Percentiles rank a stretch among this genome's conserved stretches.
Evolutionary conservation across 2,329 filamentous ascomycete genomes (phyloP).

Genomic region (Rhinocladiella similis): DNA sequence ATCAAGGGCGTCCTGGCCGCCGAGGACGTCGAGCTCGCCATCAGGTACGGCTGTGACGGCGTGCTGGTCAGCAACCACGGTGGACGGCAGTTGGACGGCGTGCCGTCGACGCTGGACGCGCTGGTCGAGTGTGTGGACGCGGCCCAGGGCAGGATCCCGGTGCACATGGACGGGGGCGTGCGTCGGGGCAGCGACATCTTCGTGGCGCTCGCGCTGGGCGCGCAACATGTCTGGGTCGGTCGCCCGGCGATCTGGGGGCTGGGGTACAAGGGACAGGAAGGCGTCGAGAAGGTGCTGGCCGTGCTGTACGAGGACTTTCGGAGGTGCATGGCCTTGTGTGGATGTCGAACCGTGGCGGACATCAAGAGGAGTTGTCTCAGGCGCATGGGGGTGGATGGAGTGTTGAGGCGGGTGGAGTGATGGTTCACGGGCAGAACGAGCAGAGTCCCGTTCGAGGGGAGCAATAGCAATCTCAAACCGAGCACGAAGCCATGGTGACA

Average conservation of each 20-base stretch:
- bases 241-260: slow-evolving; percentile 52
- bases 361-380: slow-evolving; percentile 34
- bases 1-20: slow-evolving; percentile 30
- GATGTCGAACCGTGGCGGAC: slow-evolving; percentile 29
- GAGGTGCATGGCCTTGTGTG: slow-evolving; percentile 30
- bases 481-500: too few species aligned
- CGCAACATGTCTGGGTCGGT: slow-evolving; percentile 51
- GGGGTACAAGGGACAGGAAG: slow-evolving; percentile 29
- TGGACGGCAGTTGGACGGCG: slow-evolving; percentile 42
- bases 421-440: too few species aligned
- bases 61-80: slow-evolving; percentile 41
- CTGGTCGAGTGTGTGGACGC: slow-evolving; percentile 29
- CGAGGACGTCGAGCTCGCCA: slow-evolving; percentile 38
- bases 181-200: slow-evolving; percentile 57
- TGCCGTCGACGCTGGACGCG: slow-evolving; percentile 39
- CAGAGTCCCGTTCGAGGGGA: too few species aligned
- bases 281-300: slow-evolving; percentile 29
- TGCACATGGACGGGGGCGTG: slow-evolving; percentile 58
- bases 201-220: slow-evolving; percentile 56
- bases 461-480: too few species aligned
- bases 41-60: slow-evolving; percentile 36
- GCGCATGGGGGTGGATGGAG: slow-evolving; percentile 32
- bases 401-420: slow-evolving; percentile 24
- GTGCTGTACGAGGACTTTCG: slow-evolving; percentile 31
- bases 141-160: slow-evolving; percentile 30